Conservation (phyloP, 1,139 yeast species). For the Sugiyamaella japonica region DNA sequence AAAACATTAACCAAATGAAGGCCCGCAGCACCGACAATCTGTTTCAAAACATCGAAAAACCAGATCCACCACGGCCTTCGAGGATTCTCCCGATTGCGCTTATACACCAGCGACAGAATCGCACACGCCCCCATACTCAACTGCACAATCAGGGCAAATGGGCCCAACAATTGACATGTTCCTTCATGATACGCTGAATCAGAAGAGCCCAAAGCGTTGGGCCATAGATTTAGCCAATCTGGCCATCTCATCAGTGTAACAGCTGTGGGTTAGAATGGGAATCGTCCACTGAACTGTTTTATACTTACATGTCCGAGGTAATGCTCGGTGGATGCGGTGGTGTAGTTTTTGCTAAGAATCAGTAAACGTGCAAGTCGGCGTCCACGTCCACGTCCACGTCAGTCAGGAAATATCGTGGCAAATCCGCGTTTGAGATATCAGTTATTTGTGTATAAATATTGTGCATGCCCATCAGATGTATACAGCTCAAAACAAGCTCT, state of each 20-base stretch:
- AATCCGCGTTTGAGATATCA: too few relatives aligned
- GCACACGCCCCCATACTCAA: slow-evolving; percentile 68
- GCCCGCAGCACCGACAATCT: slow-evolving; percentile 80
- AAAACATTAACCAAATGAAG: slow-evolving; percentile 79
- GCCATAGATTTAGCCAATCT: slow-evolving; percentile 17
- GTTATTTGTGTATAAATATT: too few relatives aligned
- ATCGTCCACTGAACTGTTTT: too few relatives aligned
- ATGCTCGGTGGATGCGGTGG: too few relatives aligned
- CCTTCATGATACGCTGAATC: slow-evolving; percentile 10
- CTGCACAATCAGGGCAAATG: slow-evolving; percentile 46
- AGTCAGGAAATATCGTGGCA: not conserved
- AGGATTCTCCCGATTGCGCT: slow-evolving; percentile 78
- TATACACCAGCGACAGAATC: slow-evolving; percentile 67
- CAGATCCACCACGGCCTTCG: slow-evolving; percentile 86
- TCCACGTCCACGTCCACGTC: too few relatives aligned
- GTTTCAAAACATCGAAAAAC: slow-evolving; percentile 88
- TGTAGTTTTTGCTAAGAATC: too few relatives aligned
- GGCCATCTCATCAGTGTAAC: slow-evolving; percentile 13
- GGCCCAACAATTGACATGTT: slow-evolving; percentile 46
- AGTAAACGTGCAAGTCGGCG: too few relatives aligned
- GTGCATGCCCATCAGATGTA: too few relatives aligned
- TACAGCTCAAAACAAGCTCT: too few relatives aligned
- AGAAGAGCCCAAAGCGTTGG: slow-evolving; percentile 5
- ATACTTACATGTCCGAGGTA: too few relatives aligned
- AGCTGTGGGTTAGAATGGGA: not conserved